A percentile compares a stretch with the other conserved stretches of the same genome.
Evolutionary conservation across 768 basidiomycete species (phyloP).

Genomic region (Tylopilus intermedius): DNA sequence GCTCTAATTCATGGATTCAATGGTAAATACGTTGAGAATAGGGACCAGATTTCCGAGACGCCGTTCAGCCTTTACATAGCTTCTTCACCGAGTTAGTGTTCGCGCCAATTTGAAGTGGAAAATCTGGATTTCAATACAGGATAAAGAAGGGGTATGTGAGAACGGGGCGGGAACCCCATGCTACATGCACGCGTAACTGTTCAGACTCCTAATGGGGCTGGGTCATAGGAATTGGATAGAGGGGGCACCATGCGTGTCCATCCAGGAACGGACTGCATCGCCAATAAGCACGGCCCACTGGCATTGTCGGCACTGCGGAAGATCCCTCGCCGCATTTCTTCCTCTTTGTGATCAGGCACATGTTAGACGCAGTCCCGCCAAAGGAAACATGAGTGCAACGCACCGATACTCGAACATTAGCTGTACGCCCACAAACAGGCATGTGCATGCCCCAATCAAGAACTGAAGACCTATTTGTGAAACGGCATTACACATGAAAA

Average conservation of each 20-base stretch:
- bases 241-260: no score
- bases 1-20: not conserved
- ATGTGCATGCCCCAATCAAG: slow-evolving; percentile 50
- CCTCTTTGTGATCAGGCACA: slow-evolving; percentile 46
- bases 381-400: slow-evolving; percentile 21
- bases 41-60: not conserved
- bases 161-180: not conserved
- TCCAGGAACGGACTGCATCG: not conserved
- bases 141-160: not conserved
- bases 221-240: not conserved
- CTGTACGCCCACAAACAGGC: slow-evolving; percentile 79
- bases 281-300: not conserved
- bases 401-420: slow-evolving; percentile 96
- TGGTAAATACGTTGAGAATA: not conserved
- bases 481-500: not conserved
- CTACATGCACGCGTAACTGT: not conserved
- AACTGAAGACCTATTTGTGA: slow-evolving; percentile 56
- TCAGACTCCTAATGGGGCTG: no score
- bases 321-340: slow-evolving; percentile 65
- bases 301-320: slow-evolving; percentile 43
- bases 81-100: no score
- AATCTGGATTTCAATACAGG: not conserved
- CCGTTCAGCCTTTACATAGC: no score
- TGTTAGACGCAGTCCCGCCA: not conserved
- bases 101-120: no score